Percentiles rank a stretch among this genome's conserved stretches.
Evolutionary conservation across 106 monocot species (phyloP).

Genomic region (Hemerocallis citrina): DNA sequence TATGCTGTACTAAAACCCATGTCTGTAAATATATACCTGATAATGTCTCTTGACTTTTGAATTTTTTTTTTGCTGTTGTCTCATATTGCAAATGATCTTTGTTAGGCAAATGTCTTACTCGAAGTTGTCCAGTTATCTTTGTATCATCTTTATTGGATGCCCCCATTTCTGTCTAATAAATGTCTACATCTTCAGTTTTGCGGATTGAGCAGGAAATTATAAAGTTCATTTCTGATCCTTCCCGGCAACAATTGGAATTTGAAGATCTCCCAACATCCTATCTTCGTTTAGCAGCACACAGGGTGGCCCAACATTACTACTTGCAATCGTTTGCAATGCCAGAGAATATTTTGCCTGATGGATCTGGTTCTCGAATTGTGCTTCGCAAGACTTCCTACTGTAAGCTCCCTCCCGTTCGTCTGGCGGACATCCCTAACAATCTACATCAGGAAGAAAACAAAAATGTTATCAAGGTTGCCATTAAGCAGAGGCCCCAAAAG

Average conservation of each 20-base stretch:
- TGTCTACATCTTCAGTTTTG: conserved; percentile 37
- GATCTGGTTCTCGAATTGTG: conserved; percentile 70
- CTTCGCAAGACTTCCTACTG: conserved; percentile 51
- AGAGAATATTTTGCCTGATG: conserved; percentile 61
- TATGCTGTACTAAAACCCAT: too few relatives aligned
- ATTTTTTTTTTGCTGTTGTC: too few relatives aligned
- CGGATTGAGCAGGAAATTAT: conserved; percentile 90
- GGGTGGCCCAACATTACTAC: conserved; percentile 82
- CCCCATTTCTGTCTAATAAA: neutral
- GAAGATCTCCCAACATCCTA: conserved; percentile 84
- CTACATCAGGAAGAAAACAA: conserved; percentile 58
- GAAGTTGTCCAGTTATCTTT: too few relatives aligned
- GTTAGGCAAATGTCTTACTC: too few relatives aligned
- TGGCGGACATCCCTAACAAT: conserved; percentile 79
- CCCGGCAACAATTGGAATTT: conserved; percentile 64
- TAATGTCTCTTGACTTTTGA: neutral
- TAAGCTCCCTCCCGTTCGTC: conserved; percentile 52
- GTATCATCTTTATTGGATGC: neutral
- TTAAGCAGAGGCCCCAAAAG: conserved; percentile 75
- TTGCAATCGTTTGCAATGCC: conserved; percentile 78
- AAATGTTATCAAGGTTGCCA: conserved; percentile 60
- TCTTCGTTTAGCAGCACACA: conserved; percentile 80
- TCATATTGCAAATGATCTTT: too few relatives aligned
- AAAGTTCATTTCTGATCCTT: conserved; percentile 74
- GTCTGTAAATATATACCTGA: too few relatives aligned